Percentiles rank a stretch among this genome's conserved stretches.
Evolutionary conservation across 2,329 filamentous ascomycete species (phyloP).

Genomic region (Ascochyta clinopodiicola): DNA sequence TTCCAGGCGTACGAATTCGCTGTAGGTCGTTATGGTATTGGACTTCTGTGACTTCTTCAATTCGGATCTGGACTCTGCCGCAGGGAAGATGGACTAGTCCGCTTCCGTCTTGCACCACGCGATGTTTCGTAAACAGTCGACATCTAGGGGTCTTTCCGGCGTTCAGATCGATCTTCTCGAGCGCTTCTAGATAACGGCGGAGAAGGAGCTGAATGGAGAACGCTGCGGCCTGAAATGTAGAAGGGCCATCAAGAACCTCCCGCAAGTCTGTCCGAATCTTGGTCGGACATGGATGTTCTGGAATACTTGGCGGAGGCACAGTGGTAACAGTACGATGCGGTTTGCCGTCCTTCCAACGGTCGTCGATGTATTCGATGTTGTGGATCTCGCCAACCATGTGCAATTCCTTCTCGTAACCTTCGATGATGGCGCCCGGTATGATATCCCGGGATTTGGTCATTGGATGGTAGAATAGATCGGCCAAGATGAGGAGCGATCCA

Average conservation of each 20-base stretch:
- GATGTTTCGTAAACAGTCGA: slow-evolving; percentile 24
- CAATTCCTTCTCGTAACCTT: slow-evolving; percentile 19
- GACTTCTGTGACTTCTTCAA: slow-evolving; percentile 24
- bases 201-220: slow-evolving; percentile 23
- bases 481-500: slow-evolving; percentile 20
- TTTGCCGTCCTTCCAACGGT: slow-evolving; percentile 24
- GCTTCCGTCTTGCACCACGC: slow-evolving; percentile 23
- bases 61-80: slow-evolving; percentile 21
- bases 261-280: slow-evolving; percentile 19
- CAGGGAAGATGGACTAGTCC: slow-evolving; percentile 19
- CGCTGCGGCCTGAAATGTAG: slow-evolving; percentile 23
- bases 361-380: slow-evolving; percentile 25
- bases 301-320: slow-evolving; percentile 12
- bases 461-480: slow-evolving; percentile 19
- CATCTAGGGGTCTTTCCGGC: slow-evolving; percentile 16
- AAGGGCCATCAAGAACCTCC: slow-evolving; percentile 25
- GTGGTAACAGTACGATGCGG: slow-evolving; percentile 23
- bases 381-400: slow-evolving; percentile 21
- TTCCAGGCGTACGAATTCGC: slow-evolving; percentile 24
- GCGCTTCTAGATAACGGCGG: slow-evolving; percentile 22
- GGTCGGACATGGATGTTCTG: slow-evolving; percentile 4
- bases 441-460: slow-evolving; percentile 16
- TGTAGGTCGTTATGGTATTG: slow-evolving; percentile 18
- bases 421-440: slow-evolving; percentile 23
- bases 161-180: slow-evolving; percentile 23